Percentiles rank a stretch among this genome's conserved stretches.
phyloP scores from a whole-genome alignment of 2,329 filamentous ascomycete genomes.

The Xylariales sp. region DNA sequence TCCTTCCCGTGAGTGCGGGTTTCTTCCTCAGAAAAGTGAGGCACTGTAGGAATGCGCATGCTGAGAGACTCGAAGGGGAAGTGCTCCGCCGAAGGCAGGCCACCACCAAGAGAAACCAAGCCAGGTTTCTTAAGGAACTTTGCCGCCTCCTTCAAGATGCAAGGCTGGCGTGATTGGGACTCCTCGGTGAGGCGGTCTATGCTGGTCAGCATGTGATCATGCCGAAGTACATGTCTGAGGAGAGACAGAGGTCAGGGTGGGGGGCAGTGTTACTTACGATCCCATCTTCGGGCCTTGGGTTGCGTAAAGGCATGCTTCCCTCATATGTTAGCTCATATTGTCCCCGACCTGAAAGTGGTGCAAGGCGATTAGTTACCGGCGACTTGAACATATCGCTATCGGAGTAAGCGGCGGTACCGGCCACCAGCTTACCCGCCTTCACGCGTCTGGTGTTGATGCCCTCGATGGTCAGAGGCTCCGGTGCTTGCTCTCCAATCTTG shows the following conservation, averaged over 20 bases:
- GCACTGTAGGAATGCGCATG: constrained; percentile 66
- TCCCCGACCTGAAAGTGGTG: constrained; percentile 19
- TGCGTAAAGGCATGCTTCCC: constrained; percentile 50
- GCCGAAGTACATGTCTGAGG: no score
- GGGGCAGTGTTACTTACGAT: constrained; percentile 57
- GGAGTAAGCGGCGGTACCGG: constrained; percentile 70
- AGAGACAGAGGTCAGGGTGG: neutral
- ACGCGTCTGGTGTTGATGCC: constrained; percentile 64
- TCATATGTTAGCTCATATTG: constrained; percentile 12
- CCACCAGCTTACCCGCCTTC: constrained; percentile 68
- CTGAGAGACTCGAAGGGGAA: constrained; percentile 84
- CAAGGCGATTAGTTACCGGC: constrained; percentile 42
- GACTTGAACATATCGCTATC: constrained; percentile 83
- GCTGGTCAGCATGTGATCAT: neutral
- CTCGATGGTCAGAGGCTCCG: constrained; percentile 51
- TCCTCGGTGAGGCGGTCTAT: constrained; percentile 59
- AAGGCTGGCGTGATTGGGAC: constrained; percentile 55
- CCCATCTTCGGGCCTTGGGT: constrained; percentile 77
- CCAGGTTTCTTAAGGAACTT: constrained; percentile 74
- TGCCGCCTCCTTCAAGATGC: constrained; percentile 79
- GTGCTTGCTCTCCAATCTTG: constrained; percentile 14
- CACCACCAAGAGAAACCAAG: constrained; percentile 88
- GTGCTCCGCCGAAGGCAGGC: constrained; percentile 81
- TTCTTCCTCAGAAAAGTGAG: constrained; percentile 46
- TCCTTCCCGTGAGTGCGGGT: constrained; percentile 39